Evolutionary conservation across 176 grass and related monocot species (phyloP).

Genomic region (Pontederia crassipes): DNA sequence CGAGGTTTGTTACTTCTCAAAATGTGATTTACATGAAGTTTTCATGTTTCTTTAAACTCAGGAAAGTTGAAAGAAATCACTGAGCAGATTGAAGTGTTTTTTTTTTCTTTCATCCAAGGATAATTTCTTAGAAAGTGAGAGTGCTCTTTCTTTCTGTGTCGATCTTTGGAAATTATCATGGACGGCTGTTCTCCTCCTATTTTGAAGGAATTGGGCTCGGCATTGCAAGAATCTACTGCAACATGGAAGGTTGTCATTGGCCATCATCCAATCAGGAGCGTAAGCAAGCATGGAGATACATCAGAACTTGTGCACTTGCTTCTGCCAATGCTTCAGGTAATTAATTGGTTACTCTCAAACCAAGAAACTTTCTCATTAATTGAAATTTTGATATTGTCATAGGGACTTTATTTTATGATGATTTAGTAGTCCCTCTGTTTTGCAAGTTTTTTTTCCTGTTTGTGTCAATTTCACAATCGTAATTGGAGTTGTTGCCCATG

Average conservation of each 20-base stretch:
- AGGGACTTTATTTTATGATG: no score
- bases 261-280: conserved; percentile 72
- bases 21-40: neutral
- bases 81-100: neutral
- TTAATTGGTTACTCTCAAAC: neutral
- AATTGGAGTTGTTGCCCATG: neutral
- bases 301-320: conserved; percentile 53
- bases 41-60: neutral
- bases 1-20: conserved; percentile 31
- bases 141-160: neutral
- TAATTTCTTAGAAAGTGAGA: no score
- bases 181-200: neutral
- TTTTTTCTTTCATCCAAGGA: neutral
- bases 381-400: no score
- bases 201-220: conserved; percentile 53
- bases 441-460: neutral
- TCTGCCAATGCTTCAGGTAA: conserved; percentile 70
- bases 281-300: conserved; percentile 84
- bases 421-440: neutral
- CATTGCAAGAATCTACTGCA: conserved; percentile 61
- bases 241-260: conserved; percentile 78
- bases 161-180: neutral
- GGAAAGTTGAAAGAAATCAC: no score
- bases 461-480: neutral
- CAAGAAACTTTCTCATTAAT: no score